phyloP scores from a whole-genome alignment of 192 early-diverging fungal genomes.

The Coemansia sp. region DNA sequence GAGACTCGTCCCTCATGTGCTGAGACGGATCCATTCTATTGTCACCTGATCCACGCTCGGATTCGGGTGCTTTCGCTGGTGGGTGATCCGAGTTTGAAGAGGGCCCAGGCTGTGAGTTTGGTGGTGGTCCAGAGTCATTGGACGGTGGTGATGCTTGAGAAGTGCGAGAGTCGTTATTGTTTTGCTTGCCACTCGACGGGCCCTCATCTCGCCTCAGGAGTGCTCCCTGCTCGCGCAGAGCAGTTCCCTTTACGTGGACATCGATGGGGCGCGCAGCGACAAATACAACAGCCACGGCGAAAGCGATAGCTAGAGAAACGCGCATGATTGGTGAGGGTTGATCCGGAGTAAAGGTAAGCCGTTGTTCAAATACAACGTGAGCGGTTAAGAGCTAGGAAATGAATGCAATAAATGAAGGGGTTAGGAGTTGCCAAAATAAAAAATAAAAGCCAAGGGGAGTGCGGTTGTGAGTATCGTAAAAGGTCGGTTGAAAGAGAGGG shows the following conservation, averaged over 20 bases:
- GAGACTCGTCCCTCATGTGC: constrained; percentile 1
- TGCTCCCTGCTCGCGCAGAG: background rate
- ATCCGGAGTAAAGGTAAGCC: background rate
- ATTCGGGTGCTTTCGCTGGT: background rate
- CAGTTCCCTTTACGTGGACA: background rate
- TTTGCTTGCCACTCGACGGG: background rate
- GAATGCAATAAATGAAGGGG: background rate
- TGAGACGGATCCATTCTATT: background rate
- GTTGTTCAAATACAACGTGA: background rate
- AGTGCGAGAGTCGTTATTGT: background rate
- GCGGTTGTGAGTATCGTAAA: background rate
- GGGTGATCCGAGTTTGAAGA: constrained; percentile 3
- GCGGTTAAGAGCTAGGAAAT: background rate
- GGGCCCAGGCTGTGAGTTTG: background rate
- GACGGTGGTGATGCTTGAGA: background rate
- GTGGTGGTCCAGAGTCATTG: background rate
- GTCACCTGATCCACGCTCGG: background rate
- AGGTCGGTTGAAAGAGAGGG: background rate
- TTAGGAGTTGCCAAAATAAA: background rate
- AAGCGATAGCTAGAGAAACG: background rate
- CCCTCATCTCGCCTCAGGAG: constrained; percentile 1
- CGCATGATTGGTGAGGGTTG: background rate
- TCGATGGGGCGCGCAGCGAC: background rate
- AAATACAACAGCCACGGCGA: background rate
- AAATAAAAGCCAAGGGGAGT: background rate